These are phyloP conservation scores for Viola pubescens DNA, from an alignment of 441 rosid species.

Conservation along the genomic window DNA sequence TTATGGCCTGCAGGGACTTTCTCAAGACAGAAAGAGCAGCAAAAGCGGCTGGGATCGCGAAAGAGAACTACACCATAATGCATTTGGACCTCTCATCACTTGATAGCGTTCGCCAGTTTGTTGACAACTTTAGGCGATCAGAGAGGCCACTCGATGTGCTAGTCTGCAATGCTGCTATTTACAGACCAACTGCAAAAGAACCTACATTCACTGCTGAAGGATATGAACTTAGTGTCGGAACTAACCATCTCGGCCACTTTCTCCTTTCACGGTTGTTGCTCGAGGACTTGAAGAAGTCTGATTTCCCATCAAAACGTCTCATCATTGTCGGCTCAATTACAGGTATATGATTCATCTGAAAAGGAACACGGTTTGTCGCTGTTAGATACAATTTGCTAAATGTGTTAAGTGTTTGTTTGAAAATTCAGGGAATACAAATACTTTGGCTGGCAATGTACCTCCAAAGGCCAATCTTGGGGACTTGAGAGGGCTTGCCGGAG, in stretches of 20 bases:
- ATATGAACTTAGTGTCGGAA: conserved; percentile 60
- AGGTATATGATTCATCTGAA: conserved; percentile 22
- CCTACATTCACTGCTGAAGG: conserved; percentile 62
- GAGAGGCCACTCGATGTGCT: conserved; percentile 47
- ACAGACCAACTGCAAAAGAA: conserved; percentile 52
- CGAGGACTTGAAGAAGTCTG: conserved; percentile 48
- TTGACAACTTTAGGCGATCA: conserved; percentile 37
- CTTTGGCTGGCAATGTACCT: conserved; percentile 61
- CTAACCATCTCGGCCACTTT: conserved; percentile 64
- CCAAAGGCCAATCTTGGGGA: conserved; percentile 60
- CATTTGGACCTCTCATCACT: conserved; percentile 62
- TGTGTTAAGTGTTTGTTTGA: conserved; percentile 3
- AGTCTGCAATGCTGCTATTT: conserved; percentile 64
- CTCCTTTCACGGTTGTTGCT: conserved; percentile 49
- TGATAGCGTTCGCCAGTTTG: conserved; percentile 57
- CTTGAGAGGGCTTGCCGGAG: conserved; percentile 55
- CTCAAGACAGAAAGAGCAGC: conserved; percentile 66
- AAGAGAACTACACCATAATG: conserved; percentile 48
- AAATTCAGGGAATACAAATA: conserved; percentile 47
- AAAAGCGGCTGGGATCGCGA: conserved; percentile 49
- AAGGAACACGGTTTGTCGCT: too few relatives aligned
- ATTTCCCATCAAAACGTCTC: conserved; percentile 54
- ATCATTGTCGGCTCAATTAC: conserved; percentile 66
- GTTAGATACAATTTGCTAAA: conserved; percentile 6
- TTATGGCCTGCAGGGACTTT: conserved; percentile 94